Evolutionary conservation across 352 stramenopile genomes (phyloP), one percentile per base, ranked within the genome.

Genomic region (Phytophthora boehmeriae): DNA sequence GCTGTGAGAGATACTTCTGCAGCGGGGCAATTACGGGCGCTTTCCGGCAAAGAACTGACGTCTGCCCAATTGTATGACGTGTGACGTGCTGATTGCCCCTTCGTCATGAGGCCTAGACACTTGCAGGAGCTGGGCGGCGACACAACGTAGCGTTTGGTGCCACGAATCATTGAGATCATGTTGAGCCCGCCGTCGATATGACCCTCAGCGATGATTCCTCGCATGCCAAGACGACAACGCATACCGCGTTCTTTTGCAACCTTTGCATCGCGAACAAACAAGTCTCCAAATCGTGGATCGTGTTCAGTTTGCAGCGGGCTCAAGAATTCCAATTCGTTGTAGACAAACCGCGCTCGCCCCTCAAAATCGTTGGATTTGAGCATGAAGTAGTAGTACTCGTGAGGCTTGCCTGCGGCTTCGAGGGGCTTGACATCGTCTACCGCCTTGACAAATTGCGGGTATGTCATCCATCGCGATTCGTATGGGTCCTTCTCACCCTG

Each of bases 101-200:
- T 75, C 1, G 80, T 86, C 38, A 90, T 73, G 9, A 98, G 73
- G 6, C 77, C 77, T 35, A 96, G 73, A 44, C 90, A 93, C 8
- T 68, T 68, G 64, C 92, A 98, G 39, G 94, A 81, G 66, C 88
- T 89, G 1, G 96, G 95, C 46, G 96, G 87, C 6, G 86, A 79
- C 8, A 99, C 68, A 25, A 99, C 88, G 67, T 98, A 99, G 20
- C 96, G 70, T 49, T 97, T 90, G 41, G 83, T 78, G 13, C 96
- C 96, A 23, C 83, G 78, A 19, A 98, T 72, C 54, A 98, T 85
- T 2, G 88, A 75, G 59, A 99, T 96, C 66, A 93, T 96, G 73
- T 99, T 99, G 19, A 97, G 64, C 1, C 80, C 95, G 20, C 77
- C 76, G 75, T 99, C 97, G 65, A 97, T 96, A 63, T 99, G 97